Evolutionary conservation across 805 yeast genomes (phyloP), one percentile per base, ranked within the genome.

Genomic region (Schizosaccharomyces lindneri): DNA sequence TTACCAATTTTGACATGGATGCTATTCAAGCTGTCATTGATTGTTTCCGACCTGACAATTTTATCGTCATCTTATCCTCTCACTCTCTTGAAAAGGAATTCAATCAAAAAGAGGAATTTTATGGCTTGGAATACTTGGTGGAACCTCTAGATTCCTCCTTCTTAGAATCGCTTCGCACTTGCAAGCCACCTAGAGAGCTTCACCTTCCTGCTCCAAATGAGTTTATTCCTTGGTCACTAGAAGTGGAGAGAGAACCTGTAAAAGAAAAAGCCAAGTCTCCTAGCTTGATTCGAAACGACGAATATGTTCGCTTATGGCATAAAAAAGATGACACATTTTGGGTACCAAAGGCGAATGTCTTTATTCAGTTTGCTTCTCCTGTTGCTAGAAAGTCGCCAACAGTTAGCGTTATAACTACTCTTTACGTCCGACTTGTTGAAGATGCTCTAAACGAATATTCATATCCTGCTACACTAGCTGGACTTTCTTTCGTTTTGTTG

Each of bases 301-400:
- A 76, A 15, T 75, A 75, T 59, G 71, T 76, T 48, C 82, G 81
- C 66, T 73, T 86, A 46, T 90, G 97, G 97, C 86, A 76, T 70
- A 90, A 90, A 70, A 84, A 84, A 66, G 95, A 90, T 73, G 95
- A 90, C 66, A 81, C 83, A 61, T 85, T 90, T 69, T 81, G 84
- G 75, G 85, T 86, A 19, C 98, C 97, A 60, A 85, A 89, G 72
- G 93, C 93, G 0, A 75, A 79, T 60, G 79, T 88, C 39, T 79
- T 79, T 48, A 69, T 87, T 61, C 75, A 79, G 51, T 76, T 90
- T 65, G 82, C 81, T 57, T 63, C 64, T 55, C 94, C 95, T 0
- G 74, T 78, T 13, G 75, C 84, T 0, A 78, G 78, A 60, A 72
- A 78, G 0, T 79, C 83, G n/a, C 81, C 87, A 1, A 71, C 76